Conservation (phyloP, 2,329 filamentous ascomycete genomes). For the Aspergillus tubingensis region DNA sequence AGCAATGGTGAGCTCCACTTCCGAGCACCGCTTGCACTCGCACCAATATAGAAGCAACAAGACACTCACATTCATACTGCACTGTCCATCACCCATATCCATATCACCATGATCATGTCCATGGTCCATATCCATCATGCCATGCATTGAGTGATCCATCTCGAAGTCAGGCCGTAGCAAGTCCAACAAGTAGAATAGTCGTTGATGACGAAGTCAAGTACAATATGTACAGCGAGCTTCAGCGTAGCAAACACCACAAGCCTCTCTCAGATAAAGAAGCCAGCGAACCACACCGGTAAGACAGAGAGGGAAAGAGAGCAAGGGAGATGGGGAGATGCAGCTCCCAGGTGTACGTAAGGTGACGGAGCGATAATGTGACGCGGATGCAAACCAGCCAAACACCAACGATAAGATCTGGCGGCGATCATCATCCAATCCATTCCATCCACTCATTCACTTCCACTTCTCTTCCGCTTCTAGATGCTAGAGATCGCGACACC, state of each 20-base stretch:
- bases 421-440: constrained; percentile 12
- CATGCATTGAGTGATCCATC: constrained; percentile 44
- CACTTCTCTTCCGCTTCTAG: neutral
- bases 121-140: constrained; percentile 47
- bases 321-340: neutral
- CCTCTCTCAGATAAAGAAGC: neutral
- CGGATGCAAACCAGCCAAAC: constrained; percentile 42
- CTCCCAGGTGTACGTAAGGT: neutral
- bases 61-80: constrained; percentile 81
- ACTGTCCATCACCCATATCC: constrained; percentile 63
- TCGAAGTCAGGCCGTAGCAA: neutral
- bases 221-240: constrained; percentile 4
- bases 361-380: constrained; percentile 17
- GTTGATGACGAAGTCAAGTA: neutral
- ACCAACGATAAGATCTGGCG: constrained; percentile 25
- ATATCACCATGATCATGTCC: constrained; percentile 52
- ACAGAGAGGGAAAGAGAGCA: neutral
- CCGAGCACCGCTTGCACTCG: neutral
- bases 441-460: constrained; percentile 5
- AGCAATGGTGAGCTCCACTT: neutral
- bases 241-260: neutral
- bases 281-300: neutral
- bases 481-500: neutral
- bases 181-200: neutral
- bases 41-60: neutral